Conservation (phyloP, 108 stramenopile genomes). For the Aureococcus anophagefferens region DNA sequence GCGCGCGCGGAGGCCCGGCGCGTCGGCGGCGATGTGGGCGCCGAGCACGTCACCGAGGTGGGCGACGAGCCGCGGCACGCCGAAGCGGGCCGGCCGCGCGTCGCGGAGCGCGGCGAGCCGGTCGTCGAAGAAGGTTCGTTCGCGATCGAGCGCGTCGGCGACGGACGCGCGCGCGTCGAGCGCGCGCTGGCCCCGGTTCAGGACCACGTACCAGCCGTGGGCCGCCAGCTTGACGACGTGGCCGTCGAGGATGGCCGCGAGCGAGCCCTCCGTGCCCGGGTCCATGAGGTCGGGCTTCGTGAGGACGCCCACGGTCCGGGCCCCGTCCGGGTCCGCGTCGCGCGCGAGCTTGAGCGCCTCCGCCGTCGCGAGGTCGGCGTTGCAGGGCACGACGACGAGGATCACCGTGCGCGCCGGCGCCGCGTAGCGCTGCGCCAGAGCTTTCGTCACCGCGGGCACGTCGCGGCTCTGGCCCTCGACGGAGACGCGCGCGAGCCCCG, state of each 20-base stretch:
- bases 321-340: conserved; percentile 74
- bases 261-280: conserved; percentile 73
- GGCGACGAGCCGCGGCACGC: no score
- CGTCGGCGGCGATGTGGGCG: conserved; percentile 37
- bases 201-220: conserved; percentile 44
- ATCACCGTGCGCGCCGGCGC: conserved; percentile 90
- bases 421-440: conserved; percentile 81
- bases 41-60: conserved; percentile 32
- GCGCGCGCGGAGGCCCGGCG: conserved; percentile 41
- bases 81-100: no score
- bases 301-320: conserved; percentile 91
- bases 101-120: conserved; percentile 28
- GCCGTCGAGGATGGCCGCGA: conserved; percentile 60
- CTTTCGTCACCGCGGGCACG: conserved; percentile 83
- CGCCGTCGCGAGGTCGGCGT: conserved; percentile 91
- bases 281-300: conserved; percentile 99
- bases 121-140: conserved; percentile 33
- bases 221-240: conserved; percentile 35
- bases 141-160: conserved; percentile 23
- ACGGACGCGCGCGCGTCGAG: conserved; percentile 35
- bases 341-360: conserved; percentile 91
- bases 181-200: conserved; percentile 48
- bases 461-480: conserved; percentile 92
- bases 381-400: conserved; percentile 88
- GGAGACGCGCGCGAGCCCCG: conserved; percentile 87